Base-by-base conservation (phyloP, 495 filamentous ascomycete species). In the Cryomyces antarcticus region DNA sequence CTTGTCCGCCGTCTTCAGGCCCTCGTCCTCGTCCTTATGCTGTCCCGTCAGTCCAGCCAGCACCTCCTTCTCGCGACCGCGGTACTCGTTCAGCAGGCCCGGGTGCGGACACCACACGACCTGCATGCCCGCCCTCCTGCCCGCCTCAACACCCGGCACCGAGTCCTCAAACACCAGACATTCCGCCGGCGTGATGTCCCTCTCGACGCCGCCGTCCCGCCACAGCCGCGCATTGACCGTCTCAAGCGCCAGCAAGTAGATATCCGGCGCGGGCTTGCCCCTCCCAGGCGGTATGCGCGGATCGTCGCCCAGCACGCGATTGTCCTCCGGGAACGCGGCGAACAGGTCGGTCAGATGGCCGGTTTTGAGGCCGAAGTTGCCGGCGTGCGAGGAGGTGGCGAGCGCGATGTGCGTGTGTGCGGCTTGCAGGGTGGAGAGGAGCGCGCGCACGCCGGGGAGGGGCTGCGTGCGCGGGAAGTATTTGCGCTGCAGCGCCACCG, bases 101-200 rank as follows among this genome's bases (percentile, higher is more conserved):
- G 74, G 71, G 65, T 96, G 87, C 5, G 89, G 89, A 48, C 75
- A 77, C 89, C 89, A 99, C 1, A 93, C 66, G 6, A 94, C 89
- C 47, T 84, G 71, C 92, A 96, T 96, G 0, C 92, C 92, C 0
- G 92, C 89, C 44, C 89, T 71, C 30, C 89, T 64, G 7, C 85
- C 89, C 7, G 87, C 73, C 62, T 99, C 89, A 0, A 94, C 84
- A 0, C 89, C 89, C 0, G 84, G 82, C 4, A 96, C 87, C 27
- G 75, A 77, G 57, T 99, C 89, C 59, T 99, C 89, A 53, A 99
- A 95, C 0, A 99, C 89, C 6, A 99, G 65, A 59, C 88, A 95
- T 57, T 99, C 89, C 50, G 78, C 78, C 0, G 86, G 82, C 39
- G 50, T 65, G 36, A 99, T 77, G 48, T 78, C 74, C 34, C 34